Evolutionary conservation across 169 alveolate genomes (phyloP), one percentile per base, ranked within the genome.

Genomic region (Plasmodium knowlesi): DNA sequence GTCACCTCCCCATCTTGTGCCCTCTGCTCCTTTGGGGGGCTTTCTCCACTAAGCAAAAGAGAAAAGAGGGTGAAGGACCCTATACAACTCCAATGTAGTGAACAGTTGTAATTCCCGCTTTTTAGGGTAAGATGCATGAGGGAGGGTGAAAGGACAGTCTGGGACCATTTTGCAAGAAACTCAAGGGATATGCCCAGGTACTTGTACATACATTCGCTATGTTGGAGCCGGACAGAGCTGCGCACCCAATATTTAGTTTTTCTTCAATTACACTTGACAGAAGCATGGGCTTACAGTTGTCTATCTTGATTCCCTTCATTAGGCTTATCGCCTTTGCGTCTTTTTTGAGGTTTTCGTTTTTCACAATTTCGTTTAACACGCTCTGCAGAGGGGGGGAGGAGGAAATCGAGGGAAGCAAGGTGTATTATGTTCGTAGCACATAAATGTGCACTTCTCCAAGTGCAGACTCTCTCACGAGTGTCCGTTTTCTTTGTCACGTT

Each of bases 141-240:
- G 41, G 41, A 39, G 39, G 46, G 16, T n/a, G 3, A 32, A 34
- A 74, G 46, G 46, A 4, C 57, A 46, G 0, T 12, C n/a, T 46
- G 57, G 57, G n/a, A 61, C 34, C 0, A 34, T 22, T 61, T 61
- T 61, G 5, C 34, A 61, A 22, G 19, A 28, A 41, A 2, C 39
- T 8, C 5, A 41, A 16, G 54, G n/a, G 25, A 30, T 53, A 82
- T 82, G 37, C 34, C 53, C 16, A n/a, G 32, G 25, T 39, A 6
- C 22, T 16, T 53, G 39, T n/a, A 46, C 32, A 30, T 82, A 94
- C 96, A 78, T 94, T 95, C 19, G 99, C 99, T 30, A 98, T 98
- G 94, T 98, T 97, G 8, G 98, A 98, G 16, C 98, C 99, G 61
- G 97, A 94, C 28, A 96, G 94, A 22, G 96, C 98, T 19, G 97